Base-by-base conservation (phyloP, 2,329 filamentous ascomycete species). In the Penicillium oxalicum region DNA sequence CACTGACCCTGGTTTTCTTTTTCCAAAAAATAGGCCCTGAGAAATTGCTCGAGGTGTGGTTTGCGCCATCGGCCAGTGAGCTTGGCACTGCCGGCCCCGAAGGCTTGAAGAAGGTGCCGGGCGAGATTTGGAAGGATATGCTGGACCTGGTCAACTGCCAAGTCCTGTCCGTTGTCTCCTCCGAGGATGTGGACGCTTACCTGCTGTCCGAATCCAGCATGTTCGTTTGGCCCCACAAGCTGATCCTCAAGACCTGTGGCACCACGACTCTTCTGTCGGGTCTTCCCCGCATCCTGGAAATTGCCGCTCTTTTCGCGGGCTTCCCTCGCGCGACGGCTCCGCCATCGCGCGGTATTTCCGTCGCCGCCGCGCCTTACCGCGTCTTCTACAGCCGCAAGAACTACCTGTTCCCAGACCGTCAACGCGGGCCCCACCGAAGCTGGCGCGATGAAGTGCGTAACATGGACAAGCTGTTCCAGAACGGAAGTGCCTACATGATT, bases 371-470 rank as follows among this genome's bases (percentile, higher is more conserved):
- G 33, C 91, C 93, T 0, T 94, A 95, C 73, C 87, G 93, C 46
- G 89, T 98, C 53, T 98, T 98, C 70, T 98, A 98, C 76, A 97
- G 91, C 66, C 87, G 93, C 68, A 98, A 98, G 82, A 97, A 96
- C 73, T 98, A 95, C 61, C 76, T 97, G 60, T 96, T 94, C 69
- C 93, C 93, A 1, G 88, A 96, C 66, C 88, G 89, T 70, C 93
- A 98, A 74, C 87, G 82, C 49, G 91, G 91, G 6, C 93, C 93
- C 47, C 93, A 98, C 72, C 86, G 90, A 54, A 97, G 91, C 82
- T 98, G 93, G 93, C 87, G 90, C 60, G 87, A 96, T 66, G 93
- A 98, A 69, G 91, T 97, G 64, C 86, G 85, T 62, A 95, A 86
- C 61, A 79, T 98, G 54, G 93, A 98, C 72, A 86, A 87, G 66